Base-by-base conservation (phyloP, 2,329 filamentous ascomycete genomes). In the Tolypocladium guangdongense region DNA sequence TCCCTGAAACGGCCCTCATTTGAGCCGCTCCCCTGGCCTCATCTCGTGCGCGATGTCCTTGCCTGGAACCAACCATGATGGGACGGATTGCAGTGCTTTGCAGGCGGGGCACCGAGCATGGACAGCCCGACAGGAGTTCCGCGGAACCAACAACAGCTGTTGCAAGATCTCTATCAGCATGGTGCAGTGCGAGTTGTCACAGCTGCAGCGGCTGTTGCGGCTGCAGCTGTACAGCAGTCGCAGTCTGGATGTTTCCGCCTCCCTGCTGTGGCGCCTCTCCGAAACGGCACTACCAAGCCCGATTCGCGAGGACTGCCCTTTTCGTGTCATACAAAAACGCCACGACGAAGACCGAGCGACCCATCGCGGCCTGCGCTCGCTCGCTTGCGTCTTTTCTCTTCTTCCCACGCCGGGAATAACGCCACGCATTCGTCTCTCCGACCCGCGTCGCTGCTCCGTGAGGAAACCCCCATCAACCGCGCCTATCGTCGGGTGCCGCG, bases 1-100 rank as follows among this genome's bases (percentile, higher is more conserved):
- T 51, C 43, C 54, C 55, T 56, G 55, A 54, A 56, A 56, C 53
- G 30, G 30, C 48, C 48, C 48, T 55, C 53, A 55, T 56, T 51
- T 56, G 52, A 18, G 18, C 18, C 1, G 27, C 24, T 8, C 27
- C 16, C 16, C 14, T 27, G 43, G 43, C 43, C 22, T 18, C 43
- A 30, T 30, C 43, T 18, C 8, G 43, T 32, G 43, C 43, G 43
- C 43, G 14, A 45, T 46, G n/a, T n/a, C n/a, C n/a, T n/a, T n/a
- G n/a, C n/a, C n/a, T n/a, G n/a, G n/a, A n/a, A n/a, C n/a, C n/a
- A n/a, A n/a, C n/a, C n/a, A n/a, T n/a, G n/a, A n/a, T n/a, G n/a
- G n/a, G n/a, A n/a, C n/a, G n/a, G n/a, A n/a, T n/a, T n/a, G n/a
- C n/a, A n/a, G n/a, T n/a, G n/a, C n/a, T n/a, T n/a, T n/a, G n/a